Percentiles rank a stretch among this genome's conserved stretches.
Conservation (phyloP, 1,284 basidiomycete species). For the Ceratobasidium sp. region DNA sequence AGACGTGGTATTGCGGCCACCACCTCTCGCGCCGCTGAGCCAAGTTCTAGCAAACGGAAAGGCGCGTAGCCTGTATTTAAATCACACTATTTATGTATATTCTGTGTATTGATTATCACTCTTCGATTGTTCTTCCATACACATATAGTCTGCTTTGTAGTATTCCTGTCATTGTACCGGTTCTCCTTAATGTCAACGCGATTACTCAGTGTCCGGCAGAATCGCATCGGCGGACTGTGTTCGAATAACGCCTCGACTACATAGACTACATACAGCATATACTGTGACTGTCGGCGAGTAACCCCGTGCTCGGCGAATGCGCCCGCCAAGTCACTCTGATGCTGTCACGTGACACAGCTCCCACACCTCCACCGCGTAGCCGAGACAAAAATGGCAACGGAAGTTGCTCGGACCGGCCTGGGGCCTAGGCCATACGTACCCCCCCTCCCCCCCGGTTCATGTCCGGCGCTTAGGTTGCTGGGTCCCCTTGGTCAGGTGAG, state of each 20-base stretch:
- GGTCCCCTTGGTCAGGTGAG: no score
- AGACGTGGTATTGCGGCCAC: not conserved
- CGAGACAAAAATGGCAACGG: slow-evolving; percentile 5
- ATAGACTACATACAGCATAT: not conserved
- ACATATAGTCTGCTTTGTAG: no score
- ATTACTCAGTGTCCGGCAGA: no score
- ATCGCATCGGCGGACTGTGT: no score
- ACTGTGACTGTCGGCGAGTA: not conserved
- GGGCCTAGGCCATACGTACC: not conserved
- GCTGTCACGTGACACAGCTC: not conserved
- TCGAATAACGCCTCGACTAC: no score
- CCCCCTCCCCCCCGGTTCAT: not conserved
- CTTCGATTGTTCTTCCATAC: no score
- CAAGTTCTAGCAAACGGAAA: not conserved
- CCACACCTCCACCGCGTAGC: slow-evolving; percentile 13
- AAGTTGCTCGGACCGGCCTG: not conserved
- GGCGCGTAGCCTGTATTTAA: no score
- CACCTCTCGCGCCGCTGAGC: not conserved
- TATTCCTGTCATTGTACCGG: no score
- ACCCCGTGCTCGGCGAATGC: not conserved
- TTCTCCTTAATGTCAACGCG: no score
- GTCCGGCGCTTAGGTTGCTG: slow-evolving; percentile 2
- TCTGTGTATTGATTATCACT: no score
- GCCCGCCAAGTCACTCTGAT: not conserved
- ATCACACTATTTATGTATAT: no score